Evolutionary conservation across 345 rosid species (phyloP).

Genomic region (Melaleuca quinquenervia): DNA sequence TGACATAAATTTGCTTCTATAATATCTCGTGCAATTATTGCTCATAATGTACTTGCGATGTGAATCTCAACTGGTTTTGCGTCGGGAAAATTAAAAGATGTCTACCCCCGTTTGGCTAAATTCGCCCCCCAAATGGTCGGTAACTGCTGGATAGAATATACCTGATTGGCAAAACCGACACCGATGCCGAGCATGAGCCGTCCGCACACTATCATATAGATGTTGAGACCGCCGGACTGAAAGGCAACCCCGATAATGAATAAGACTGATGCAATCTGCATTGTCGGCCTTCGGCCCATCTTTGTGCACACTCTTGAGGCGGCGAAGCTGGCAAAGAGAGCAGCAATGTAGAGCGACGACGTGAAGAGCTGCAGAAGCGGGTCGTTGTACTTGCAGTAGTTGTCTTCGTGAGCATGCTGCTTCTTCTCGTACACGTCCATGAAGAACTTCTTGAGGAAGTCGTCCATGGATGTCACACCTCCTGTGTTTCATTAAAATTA

Average conservation of each 20-base stretch:
- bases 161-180: conserved; percentile 73
- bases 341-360: conserved; percentile 61
- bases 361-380: conserved; percentile 62
- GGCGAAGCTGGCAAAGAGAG: conserved; percentile 43
- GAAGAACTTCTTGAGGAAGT: conserved; percentile 56
- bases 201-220: conserved; percentile 48
- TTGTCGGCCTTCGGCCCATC: conserved; percentile 58
- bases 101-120: no score
- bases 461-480: conserved; percentile 81
- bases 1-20: no score
- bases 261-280: conserved; percentile 58
- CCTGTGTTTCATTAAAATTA: neutral
- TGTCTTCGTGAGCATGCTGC: conserved; percentile 39
- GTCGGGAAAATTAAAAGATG: no score
- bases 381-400: conserved; percentile 69
- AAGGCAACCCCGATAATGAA: conserved; percentile 48
- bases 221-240: conserved; percentile 27
- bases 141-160: neutral
- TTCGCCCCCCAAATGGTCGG: no score
- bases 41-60: no score
- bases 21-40: no score
- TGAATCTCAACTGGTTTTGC: no score
- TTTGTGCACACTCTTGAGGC: conserved; percentile 41
- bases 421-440: conserved; percentile 47
- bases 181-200: conserved; percentile 56